Conservation (phyloP, 345 rosid species). For the Eucalyptus curtisii region DNA sequence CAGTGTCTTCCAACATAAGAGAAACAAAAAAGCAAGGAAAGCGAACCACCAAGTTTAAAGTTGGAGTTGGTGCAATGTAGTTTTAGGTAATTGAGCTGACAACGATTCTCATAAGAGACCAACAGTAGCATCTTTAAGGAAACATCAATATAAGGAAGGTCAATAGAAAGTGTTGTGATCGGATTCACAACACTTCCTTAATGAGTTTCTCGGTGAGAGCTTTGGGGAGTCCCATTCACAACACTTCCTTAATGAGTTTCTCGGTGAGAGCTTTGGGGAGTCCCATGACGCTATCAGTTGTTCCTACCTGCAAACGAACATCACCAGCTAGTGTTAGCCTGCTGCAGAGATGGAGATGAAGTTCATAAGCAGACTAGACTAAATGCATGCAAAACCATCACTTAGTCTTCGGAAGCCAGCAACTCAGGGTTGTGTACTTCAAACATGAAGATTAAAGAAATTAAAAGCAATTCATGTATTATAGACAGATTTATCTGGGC, state of each 20-base stretch:
- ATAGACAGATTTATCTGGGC: not conserved
- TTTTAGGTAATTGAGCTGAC: not conserved
- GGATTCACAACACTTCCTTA: constrained; percentile 31
- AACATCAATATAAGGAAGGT: not conserved
- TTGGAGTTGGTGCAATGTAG: not conserved
- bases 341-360: not conserved
- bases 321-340: not conserved
- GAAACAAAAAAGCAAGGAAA: not conserved
- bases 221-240: constrained; percentile 81
- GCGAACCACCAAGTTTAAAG: not conserved
- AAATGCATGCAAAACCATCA: not conserved
- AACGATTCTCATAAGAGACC: not conserved
- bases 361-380: not conserved
- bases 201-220: constrained; percentile 53
- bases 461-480: not conserved
- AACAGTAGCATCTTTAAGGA: not conserved
- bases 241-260: constrained; percentile 51
- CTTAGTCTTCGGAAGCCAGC: not conserved
- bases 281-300: constrained; percentile 92
- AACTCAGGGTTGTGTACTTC: not conserved
- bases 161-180: not conserved
- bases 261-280: constrained; percentile 64
- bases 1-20: not conserved
- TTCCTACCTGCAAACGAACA: constrained; percentile 49
- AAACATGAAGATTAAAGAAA: not conserved